Evolutionary conservation across 331 rosid species (phyloP).

Genomic region (Pyracantha coccinea): DNA sequence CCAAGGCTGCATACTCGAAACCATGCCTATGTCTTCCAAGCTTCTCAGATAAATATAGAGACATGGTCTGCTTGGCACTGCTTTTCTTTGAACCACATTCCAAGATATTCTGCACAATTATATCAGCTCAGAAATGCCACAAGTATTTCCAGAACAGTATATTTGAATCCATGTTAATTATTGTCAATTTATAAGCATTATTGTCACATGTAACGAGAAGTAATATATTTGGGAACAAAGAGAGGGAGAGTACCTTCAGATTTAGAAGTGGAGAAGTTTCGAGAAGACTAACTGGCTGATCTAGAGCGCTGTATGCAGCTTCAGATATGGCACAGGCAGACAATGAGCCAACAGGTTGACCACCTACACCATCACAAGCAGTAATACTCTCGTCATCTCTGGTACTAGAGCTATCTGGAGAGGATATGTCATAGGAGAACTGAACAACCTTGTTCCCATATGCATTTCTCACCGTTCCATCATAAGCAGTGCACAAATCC

Average conservation of each 20-base stretch:
- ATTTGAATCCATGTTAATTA: neutral
- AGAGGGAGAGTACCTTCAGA: conserved; percentile 45
- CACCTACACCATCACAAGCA: conserved; percentile 33
- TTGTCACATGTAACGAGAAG: neutral
- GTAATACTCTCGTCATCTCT: conserved; percentile 2
- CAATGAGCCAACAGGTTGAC: conserved; percentile 87
- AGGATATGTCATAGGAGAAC: conserved; percentile 41
- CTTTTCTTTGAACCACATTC: conserved; percentile 77
- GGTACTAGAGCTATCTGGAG: conserved; percentile 3
- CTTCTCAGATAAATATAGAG: conserved; percentile 63
- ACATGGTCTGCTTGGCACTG: conserved; percentile 40
- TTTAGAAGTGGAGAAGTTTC: conserved; percentile 86
- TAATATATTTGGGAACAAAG: neutral
- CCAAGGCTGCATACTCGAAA: conserved; percentile 79
- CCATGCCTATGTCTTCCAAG: conserved; percentile 66
- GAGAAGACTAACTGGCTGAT: conserved; percentile 90
- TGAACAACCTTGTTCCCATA: conserved; percentile 78
- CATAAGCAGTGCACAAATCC: conserved; percentile 67
- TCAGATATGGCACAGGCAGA: conserved; percentile 94
- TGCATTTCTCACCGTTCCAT: conserved; percentile 87
- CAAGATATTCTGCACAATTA: conserved; percentile 44
- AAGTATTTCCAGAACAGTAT: neutral
- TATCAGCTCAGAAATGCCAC: neutral
- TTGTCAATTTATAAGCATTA: neutral
- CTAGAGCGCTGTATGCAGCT: conserved; percentile 97